Evolutionary conservation across 2,329 filamentous ascomycete genomes (phyloP), one percentile per base, ranked within the genome.

Genomic region (Leptographium radiaticola): DNA sequence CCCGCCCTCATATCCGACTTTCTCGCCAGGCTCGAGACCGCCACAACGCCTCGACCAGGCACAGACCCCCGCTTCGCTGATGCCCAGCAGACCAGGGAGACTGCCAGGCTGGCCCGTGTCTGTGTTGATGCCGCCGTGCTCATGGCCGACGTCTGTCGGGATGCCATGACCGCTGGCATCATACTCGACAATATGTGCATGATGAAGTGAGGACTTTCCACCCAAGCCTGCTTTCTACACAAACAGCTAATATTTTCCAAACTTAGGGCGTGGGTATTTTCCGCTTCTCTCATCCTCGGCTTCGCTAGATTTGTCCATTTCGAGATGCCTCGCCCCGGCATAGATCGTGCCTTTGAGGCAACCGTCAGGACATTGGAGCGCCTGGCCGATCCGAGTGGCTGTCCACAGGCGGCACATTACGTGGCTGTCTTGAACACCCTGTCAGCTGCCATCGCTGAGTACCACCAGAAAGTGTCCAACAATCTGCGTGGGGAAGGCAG

Each of bases 391-490:
- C 52, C 45, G 12, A 53, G 55, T 38, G 53, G 57, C n/a, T 55
- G 58, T 47, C 51, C 58, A n/a, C 58, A 59, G 48, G 58, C 58
- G 2, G 52, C 42, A 9, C 58, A 56, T 31, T 59, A 59, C 20
- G 49, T 56, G 45, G 48, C 42, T 36, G 57, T 58, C 9, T 42
- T 59, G 12, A 33, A 44, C 7, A 43, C 52, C 18, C 56, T 58
- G n/a, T 51, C 51, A 16, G 57, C 58, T 9, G 58, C 58, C 25
- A 56, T 59, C 12, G 52, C 52, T 30, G 39, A 49, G 13, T 58
- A 58, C 15, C 51, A 52, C 11, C 16, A 50, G 20, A 38, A 20
- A 9, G 20, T 39, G 33, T 10, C 33, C 47, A 25, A 20, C 47
- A 15, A 20, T 7, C 31, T 30, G 15, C 47, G 16, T 4, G 7